Evolutionary conservation across 306 rosid species (phyloP).

Genomic region (Purshia tridentata): DNA sequence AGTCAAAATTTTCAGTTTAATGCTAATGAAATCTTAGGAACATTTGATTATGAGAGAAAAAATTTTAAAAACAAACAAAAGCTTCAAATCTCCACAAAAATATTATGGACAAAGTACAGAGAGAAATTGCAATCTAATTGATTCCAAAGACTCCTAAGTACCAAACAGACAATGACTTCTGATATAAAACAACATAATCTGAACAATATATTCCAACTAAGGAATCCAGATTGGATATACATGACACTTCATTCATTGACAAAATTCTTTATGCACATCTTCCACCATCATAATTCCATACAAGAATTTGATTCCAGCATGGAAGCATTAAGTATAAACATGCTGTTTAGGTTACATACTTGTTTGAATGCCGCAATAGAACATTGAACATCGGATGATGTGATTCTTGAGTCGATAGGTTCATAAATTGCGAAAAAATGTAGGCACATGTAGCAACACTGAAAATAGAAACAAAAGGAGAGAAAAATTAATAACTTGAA

Average conservation of each 20-base stretch:
- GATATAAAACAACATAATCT: not conserved
- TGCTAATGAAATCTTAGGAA: not conserved
- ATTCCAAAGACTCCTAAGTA: not conserved
- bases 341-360: constrained; percentile 43
- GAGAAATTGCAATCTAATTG: not conserved
- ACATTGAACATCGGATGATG: constrained; percentile 64
- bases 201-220: not conserved
- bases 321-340: constrained; percentile 1
- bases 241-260: not conserved
- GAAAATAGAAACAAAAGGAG: constrained; percentile 23
- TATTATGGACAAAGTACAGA: not conserved
- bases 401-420: constrained; percentile 68
- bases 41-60: not conserved
- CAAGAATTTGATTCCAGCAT: not conserved
- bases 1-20: not conserved
- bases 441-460: constrained; percentile 67
- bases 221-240: not conserved
- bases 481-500: constrained; percentile 20
- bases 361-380: constrained; percentile 57
- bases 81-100: not conserved
- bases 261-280: not conserved
- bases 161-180: not conserved
- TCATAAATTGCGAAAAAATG: constrained; percentile 60
- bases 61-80: not conserved
- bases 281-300: not conserved